A percentile compares a stretch with the other conserved stretches of the same genome.
Conservation (phyloP, 768 basidiomycete genomes). For the Boletus vinaceobasis region DNA sequence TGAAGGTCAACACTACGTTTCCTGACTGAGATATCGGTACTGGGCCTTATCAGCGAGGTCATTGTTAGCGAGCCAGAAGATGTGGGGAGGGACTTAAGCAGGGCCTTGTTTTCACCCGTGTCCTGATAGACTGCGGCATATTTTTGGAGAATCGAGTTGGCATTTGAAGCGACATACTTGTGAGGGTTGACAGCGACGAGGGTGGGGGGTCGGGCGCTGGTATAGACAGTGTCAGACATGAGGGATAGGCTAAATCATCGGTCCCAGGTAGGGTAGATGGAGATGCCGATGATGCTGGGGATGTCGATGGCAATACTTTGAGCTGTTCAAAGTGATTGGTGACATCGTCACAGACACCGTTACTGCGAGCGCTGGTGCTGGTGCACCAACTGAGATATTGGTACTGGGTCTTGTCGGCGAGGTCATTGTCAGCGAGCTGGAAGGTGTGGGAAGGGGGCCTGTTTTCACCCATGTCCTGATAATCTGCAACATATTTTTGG, state of each 20-base stretch:
- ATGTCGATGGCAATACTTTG: too few relatives aligned
- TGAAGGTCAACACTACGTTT: too few relatives aligned
- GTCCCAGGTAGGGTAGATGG: too few relatives aligned
- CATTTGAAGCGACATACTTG: constrained; percentile 81
- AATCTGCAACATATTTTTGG: constrained; percentile 83
- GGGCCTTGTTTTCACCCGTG: constrained; percentile 57
- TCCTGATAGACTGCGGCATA: constrained; percentile 86
- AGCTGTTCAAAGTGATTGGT: too few relatives aligned
- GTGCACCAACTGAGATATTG: constrained; percentile 88
- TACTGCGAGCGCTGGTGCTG: too few relatives aligned
- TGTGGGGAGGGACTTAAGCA: constrained; percentile 78
- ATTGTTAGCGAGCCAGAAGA: constrained; percentile 88
- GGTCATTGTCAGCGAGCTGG: constrained; percentile 81
- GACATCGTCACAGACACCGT: too few relatives aligned
- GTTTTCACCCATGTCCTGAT: constrained; percentile 67
- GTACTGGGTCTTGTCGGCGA: constrained; percentile 77
- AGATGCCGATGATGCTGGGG: too few relatives aligned
- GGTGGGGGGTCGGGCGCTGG: constrained; percentile 61
- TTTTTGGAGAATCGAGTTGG: constrained; percentile 79
- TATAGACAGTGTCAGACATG: constrained; percentile 81
- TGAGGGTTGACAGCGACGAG: constrained; percentile 91
- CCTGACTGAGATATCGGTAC: constrained; percentile 88
- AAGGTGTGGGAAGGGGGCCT: constrained; percentile 85
- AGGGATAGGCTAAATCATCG: too few relatives aligned
- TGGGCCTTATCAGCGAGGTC: constrained; percentile 75